Evolutionary conservation across 1,139 yeast genomes (phyloP).

Genomic region (Hansenula sp.): DNA sequence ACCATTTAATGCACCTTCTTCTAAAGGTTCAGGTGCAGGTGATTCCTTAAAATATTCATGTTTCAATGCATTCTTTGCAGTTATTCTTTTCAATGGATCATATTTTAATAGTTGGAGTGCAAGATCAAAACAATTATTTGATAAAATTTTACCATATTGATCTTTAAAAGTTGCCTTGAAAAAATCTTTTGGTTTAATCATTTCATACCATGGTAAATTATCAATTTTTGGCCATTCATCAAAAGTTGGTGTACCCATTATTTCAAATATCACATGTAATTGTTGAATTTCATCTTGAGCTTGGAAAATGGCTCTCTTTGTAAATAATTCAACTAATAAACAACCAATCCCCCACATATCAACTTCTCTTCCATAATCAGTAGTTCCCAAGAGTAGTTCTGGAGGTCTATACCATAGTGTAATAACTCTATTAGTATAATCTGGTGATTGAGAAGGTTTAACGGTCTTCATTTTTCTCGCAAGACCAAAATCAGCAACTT

Average conservation of each 20-base stretch:
- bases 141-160: slow-evolving; percentile 37
- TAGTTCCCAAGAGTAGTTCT: slow-evolving; percentile 83
- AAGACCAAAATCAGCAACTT: slow-evolving; percentile 91
- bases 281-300: slow-evolving; percentile 90
- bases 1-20: slow-evolving; percentile 45
- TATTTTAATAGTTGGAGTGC: slow-evolving; percentile 59
- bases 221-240: slow-evolving; percentile 78
- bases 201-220: slow-evolving; percentile 87
- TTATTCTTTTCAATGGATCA: slow-evolving; percentile 63
- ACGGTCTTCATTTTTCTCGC: slow-evolving; percentile 74
- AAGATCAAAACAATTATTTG: slow-evolving; percentile 58
- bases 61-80: slow-evolving; percentile 56
- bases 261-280: slow-evolving; percentile 64
- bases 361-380: slow-evolving; percentile 84
- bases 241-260: slow-evolving; percentile 82
- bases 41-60: slow-evolving; percentile 69
- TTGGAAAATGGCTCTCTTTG: slow-evolving; percentile 72
- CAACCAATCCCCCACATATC: slow-evolving; percentile 99
- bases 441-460: slow-evolving; percentile 49
- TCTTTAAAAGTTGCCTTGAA: slow-evolving; percentile 45
- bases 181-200: slow-evolving; percentile 53
- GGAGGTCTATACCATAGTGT: slow-evolving; percentile 98
- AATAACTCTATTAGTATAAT: slow-evolving; percentile 90
- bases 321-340: slow-evolving; percentile 74
- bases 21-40: slow-evolving; percentile 57